Conservation (phyloP, 2,329 filamentous ascomycete genomes). For the Penicillium sp. region DNA sequence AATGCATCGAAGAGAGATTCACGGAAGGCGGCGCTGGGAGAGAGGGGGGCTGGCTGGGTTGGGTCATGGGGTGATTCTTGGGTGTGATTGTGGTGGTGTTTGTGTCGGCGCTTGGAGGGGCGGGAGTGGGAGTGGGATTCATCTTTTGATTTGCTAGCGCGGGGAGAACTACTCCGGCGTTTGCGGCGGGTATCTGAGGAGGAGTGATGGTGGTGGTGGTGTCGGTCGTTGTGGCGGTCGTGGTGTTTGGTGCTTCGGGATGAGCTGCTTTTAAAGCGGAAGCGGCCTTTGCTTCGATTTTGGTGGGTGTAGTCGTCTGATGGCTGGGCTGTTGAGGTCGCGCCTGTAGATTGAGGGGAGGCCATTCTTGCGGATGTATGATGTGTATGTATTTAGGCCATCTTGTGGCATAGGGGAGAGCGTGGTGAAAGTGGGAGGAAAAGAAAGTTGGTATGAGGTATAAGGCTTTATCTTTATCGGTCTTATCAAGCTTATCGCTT, state of each 20-base stretch:
- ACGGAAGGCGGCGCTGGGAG: constrained; percentile 78
- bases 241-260: constrained; percentile 21
- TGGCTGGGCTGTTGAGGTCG: background rate
- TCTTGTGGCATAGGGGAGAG: background rate
- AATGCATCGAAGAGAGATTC: constrained; percentile 96
- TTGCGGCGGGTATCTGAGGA: constrained; percentile 31
- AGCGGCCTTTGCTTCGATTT: constrained; percentile 19
- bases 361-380: constrained; percentile 2
- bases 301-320: constrained; percentile 12
- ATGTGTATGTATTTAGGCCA: background rate
- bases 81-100: constrained; percentile 14
- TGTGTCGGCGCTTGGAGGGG: constrained; percentile 33
- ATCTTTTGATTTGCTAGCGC: constrained; percentile 8
- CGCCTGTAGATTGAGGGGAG: background rate
- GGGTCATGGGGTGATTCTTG: background rate
- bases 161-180: constrained; percentile 25
- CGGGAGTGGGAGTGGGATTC: constrained; percentile 5
- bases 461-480: constrained; percentile 7
- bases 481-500: constrained; percentile 2
- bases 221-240: constrained; percentile 27
- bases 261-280: constrained; percentile 27
- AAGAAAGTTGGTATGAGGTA: background rate
- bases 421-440: background rate
- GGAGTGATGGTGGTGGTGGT: constrained; percentile 29
- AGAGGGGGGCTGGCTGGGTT: constrained; percentile 44